Percentiles rank a stretch among this genome's conserved stretches.
phyloP scores from a whole-genome alignment of 169 alveolate genomes.

The Eimeria nieschulzi region DNA sequence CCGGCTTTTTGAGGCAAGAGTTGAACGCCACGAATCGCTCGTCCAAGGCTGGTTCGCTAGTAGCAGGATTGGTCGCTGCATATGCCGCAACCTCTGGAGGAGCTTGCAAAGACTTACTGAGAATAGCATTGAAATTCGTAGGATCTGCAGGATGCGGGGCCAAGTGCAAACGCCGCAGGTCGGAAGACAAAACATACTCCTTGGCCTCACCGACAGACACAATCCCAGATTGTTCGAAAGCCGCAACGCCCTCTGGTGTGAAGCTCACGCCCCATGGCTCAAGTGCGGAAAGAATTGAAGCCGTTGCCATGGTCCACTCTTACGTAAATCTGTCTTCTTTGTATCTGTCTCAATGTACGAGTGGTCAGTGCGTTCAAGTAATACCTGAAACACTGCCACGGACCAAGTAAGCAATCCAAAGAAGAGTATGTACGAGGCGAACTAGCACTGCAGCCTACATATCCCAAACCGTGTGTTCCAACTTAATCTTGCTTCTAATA shows the following conservation, averaged over 20 bases:
- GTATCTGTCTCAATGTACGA: no score
- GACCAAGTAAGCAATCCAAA: no score
- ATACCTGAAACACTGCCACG: no score
- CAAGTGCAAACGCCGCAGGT: slow-evolving; percentile 59
- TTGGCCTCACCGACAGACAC: neutral
- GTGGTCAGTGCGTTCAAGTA: no score
- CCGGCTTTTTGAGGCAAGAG: slow-evolving; percentile 30
- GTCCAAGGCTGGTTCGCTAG: neutral
- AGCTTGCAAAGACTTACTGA: slow-evolving; percentile 62
- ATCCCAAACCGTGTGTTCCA: no score
- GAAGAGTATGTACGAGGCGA: no score
- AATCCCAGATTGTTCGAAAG: slow-evolving; percentile 48
- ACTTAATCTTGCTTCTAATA: no score
- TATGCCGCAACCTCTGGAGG: slow-evolving; percentile 65
- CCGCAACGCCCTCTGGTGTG: slow-evolving; percentile 50
- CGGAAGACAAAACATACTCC: slow-evolving; percentile 66
- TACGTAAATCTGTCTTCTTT: no score
- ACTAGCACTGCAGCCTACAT: no score
- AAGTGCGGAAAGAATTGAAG: slow-evolving; percentile 1
- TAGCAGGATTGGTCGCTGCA: slow-evolving; percentile 11
- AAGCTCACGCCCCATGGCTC: slow-evolving; percentile 52
- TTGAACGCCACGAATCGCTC: neutral
- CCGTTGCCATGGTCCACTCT: slow-evolving; percentile 12
- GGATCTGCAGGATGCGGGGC: slow-evolving; percentile 63
- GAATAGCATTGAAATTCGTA: slow-evolving; percentile 26